A percentile compares a stretch with the other conserved stretches of the same genome.
Evolutionary conservation across 768 basidiomycete genomes (phyloP).

Genomic region (Termitomyces sp.): DNA sequence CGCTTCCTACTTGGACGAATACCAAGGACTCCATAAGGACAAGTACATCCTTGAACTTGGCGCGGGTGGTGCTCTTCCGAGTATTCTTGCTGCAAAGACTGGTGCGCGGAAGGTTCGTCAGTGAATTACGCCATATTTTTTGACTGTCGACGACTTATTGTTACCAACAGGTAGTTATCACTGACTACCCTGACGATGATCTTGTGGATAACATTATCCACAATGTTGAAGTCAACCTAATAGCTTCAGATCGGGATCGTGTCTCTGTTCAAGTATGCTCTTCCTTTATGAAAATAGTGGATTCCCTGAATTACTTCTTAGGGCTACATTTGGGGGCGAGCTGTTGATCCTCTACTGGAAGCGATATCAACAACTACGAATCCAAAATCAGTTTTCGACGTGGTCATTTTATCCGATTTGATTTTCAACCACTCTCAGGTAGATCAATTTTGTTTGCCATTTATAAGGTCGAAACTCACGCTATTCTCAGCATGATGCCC

Average conservation of each 20-base stretch:
- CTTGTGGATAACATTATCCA: conserved; percentile 70
- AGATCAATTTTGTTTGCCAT: conserved; percentile 6
- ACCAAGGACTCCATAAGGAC: conserved; percentile 40
- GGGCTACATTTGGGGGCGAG: conserved; percentile 84
- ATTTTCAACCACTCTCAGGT: conserved; percentile 95
- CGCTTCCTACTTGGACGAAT: conserved; percentile 61
- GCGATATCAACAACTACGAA: conserved; percentile 14
- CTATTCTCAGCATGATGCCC: conserved; percentile 63
- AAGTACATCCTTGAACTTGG: conserved; percentile 78
- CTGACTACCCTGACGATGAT: conserved; percentile 85
- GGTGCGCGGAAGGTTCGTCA: conserved; percentile 61
- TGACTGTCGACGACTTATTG: neutral
- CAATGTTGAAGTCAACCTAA: conserved; percentile 63
- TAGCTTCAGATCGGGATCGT: conserved; percentile 28
- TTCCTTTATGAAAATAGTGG: neutral
- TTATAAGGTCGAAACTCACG: neutral
- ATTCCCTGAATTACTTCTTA: conserved; percentile 16
- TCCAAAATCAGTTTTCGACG: conserved; percentile 46
- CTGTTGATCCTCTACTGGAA: conserved; percentile 41
- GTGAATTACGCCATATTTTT: neutral
- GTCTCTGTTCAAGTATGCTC: conserved; percentile 24
- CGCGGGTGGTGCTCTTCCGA: conserved; percentile 88
- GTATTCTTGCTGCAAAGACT: conserved; percentile 66
- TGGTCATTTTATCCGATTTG: conserved; percentile 88
- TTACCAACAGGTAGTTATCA: conserved; percentile 61